Evolutionary conservation across 2,329 filamentous ascomycete genomes (phyloP), one percentile per base, ranked within the genome.

Genomic region (Cadophora luteo-olivacea): DNA sequence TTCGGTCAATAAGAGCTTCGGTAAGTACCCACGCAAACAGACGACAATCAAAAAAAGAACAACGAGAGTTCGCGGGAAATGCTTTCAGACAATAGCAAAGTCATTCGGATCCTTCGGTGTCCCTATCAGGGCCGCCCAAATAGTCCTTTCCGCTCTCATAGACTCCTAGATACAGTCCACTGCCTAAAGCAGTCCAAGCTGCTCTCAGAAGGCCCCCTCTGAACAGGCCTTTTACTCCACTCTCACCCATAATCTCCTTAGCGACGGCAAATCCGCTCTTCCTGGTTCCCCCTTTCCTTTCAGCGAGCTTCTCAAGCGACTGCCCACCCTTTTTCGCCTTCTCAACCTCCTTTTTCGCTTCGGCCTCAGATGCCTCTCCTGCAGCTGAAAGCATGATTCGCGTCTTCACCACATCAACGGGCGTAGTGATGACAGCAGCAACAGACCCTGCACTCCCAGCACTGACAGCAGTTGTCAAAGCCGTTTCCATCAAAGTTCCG

Each of bases 331-430:
- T 69, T 63, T 69, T 74, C n/a, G 70, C 70, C 29, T 68, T 69
- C 22, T 76, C 71, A 12, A 70, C 55, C n/a, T 72, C 70, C 25
- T 73, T 70, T 62, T 71, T 75, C 38, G 71, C 74, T 57, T 75
- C 69, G 25, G 71, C 77, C 12, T 80, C 72, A 14, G 72, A 75
- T 14, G 61, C 77, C 68, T 77, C 73, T 64, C 72, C 69, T 64
- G 74, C 69, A 1, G 89, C 89, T 36, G 86, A 84, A 32, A 97
- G 83, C 94, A 97, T 97, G 80, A 97, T 91, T 61, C 92, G 83
- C 72, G 94, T 97, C 83, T 97, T 97, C 29, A 97, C 87, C 11
- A 97, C 93, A 79, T 97, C 94, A 66, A 94, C 88, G 0, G 94
- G 94, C 62, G 94, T 97, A 1, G 94, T 97, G n/a, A 96, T 78